Evolutionary conservation across 1,284 basidiomycete genomes (phyloP), one percentile per base, ranked within the genome.

Genomic region (Microbotryum saponariae): DNA sequence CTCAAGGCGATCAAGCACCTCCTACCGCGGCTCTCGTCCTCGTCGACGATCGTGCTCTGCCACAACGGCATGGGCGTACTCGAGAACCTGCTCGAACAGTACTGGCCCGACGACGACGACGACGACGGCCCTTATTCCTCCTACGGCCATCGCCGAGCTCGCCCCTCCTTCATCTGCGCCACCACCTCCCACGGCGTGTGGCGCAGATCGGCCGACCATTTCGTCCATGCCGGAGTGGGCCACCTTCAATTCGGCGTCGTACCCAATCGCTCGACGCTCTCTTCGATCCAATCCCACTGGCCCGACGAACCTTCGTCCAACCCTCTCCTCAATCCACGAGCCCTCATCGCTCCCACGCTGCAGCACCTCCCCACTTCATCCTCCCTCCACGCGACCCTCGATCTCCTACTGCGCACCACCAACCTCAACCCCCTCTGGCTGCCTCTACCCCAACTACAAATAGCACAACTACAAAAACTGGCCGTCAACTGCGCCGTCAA

Each of bases 21-120:
- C 54, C 75, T 82, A 6, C 82, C 82, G 10, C 83, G 91, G 23
- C 76, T 97, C 31, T 80, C 81, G 6, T 76, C 81, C 0, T 75
- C 81, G 57, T 87, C 86, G 51, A 96, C 92, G 29, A 83, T 97
- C 66, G 88, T 94, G 1, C 82, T 98, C 7, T 76, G 96, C 55
- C 89, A 96, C 73, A 97, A 97, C 74, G 93, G 74, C 79, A 81
- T 96, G 85, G 93, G 91, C 20, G 79, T 94, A 18, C 88, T 92
- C 75, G 92, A 97, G 71, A 77, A 83, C 64, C 79, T 97, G 57
- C 75, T 89, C 50, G 74, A 78, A 18, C 74, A 80, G 20, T 71
- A 91, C 52, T 98, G 93, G 77, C 85, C 81, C 4, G 62, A 63
- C 46, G 65, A 69, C 56, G 48, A 51, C n/a, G 60, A 58, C 14